Base-by-base conservation (phyloP, 2,329 filamentous ascomycete genomes). In the Cladosporium colombiae region DNA sequence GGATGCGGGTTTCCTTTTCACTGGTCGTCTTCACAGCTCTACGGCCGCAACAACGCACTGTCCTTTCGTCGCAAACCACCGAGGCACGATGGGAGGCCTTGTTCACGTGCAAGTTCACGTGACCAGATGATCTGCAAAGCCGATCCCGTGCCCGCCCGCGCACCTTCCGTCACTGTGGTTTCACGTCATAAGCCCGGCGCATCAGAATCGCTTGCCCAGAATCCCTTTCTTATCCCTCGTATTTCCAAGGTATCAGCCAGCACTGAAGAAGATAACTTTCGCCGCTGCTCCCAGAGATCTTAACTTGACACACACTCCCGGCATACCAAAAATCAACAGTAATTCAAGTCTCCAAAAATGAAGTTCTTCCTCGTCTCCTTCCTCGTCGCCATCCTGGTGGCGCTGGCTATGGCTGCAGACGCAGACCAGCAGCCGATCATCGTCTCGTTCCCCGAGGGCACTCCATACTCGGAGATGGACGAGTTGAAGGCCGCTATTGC, bases 401-500 rank as follows among this genome's bases (percentile, higher is more conserved):
- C 84, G 33, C 76, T 87, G 67, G 88, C 86, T 68, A 84, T 91
- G 72, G 89, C 89, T 65, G 81, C 82, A 27, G 62, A 70, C 25
- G 73, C 79, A 59, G 78, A 81, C 1, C 85, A 88, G 75, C 91
- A 92, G 78, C 86, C 87, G 40, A 87, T 96, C 69, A 88, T 97
- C 72, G 84, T 97, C 73, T 91, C 86, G 74, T 97, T 92, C 75
- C 87, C 90, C 23, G 46, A 50, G 8, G 81, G 88, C 57, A 90
- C 88, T 72, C 89, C 92, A 23, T 81, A 89, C 69, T 83, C 82
- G 40, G 81, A 96, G 40, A 77, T 97, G 35, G 81, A 88, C 25
- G 78, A 90, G 65, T 92, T 91, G 53, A 95, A 90, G 82, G 79
- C 89, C 50, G 85, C 86, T 2, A 88, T 97, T 72, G 79, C 83